Evolutionary conservation across 148 eudicot species (phyloP).

Genomic region (Euryodendron excelsum): DNA sequence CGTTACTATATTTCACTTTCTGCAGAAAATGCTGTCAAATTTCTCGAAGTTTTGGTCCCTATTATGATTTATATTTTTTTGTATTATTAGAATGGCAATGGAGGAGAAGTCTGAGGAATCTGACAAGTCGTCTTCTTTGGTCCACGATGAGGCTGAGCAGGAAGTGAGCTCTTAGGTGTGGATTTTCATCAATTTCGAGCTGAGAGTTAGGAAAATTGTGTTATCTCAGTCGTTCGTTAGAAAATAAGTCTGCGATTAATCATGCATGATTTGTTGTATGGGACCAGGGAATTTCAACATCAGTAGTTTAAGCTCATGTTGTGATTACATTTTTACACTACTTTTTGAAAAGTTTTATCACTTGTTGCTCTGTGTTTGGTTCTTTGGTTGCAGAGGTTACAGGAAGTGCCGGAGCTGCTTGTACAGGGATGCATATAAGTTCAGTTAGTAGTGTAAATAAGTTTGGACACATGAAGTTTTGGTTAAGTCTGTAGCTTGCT

Average conservation of each 20-base stretch:
- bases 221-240: too few relatives aligned
- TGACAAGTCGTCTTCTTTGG: constrained; percentile 14
- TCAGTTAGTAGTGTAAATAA: background rate
- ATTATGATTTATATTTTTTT: background rate
- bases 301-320: background rate
- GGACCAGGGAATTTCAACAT: background rate
- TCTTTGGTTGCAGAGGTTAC: background rate
- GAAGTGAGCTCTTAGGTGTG: constrained; percentile 20
- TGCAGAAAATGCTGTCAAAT: background rate
- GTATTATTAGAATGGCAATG: background rate
- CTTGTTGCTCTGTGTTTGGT: background rate
- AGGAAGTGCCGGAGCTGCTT: background rate
- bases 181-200: too few relatives aligned
- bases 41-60: background rate
- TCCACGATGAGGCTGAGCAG: constrained; percentile 15
- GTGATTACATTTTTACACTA: background rate
- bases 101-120: constrained; percentile 4
- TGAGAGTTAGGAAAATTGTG: background rate
- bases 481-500: background rate
- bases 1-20: background rate
- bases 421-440: background rate
- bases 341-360: background rate
- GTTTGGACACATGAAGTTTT: background rate
- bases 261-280: background rate
- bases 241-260: too few relatives aligned